A percentile compares a stretch with the other conserved stretches of the same genome.
Conservation (phyloP, 306 rosid genomes). For the Glycyrrhiza uralensis region DNA sequence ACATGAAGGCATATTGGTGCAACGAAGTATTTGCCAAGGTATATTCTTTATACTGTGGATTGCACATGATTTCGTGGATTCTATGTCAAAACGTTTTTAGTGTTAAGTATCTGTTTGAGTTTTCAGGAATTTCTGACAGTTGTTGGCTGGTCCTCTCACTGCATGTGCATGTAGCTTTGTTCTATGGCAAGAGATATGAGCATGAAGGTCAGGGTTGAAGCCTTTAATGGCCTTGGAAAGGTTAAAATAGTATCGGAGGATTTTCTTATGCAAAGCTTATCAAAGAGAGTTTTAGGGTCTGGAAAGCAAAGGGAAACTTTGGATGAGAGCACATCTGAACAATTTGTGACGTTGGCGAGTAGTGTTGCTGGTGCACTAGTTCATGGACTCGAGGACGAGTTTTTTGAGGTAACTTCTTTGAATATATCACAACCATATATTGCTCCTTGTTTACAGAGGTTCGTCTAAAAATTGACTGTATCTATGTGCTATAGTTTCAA, state of each 20-base stretch:
- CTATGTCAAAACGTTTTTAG: not conserved
- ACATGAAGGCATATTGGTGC: constrained; percentile 51
- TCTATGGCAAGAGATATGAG: constrained; percentile 87
- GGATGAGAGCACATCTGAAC: constrained; percentile 44
- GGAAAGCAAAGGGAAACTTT: constrained; percentile 42
- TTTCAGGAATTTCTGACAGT: constrained; percentile 13
- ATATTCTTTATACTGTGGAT: constrained; percentile 8
- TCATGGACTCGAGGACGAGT: constrained; percentile 97
- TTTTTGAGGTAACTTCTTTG: constrained; percentile 60
- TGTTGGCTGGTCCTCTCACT: constrained; percentile 2
- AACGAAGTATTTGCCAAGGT: constrained; percentile 77
- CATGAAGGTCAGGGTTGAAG: constrained; percentile 74
- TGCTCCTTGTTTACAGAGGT: constrained; percentile 5
- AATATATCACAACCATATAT: not conserved
- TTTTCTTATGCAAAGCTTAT: constrained; percentile 72
- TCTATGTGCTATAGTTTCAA: not conserved
- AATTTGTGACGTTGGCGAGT: constrained; percentile 41
- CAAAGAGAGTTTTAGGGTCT: constrained; percentile 58
- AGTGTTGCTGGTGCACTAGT: constrained; percentile 75
- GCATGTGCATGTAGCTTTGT: constrained; percentile 62
- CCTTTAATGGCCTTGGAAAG: constrained; percentile 58
- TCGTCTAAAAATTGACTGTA: constrained; percentile 11
- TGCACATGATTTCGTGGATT: not conserved
- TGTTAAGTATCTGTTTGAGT: constrained; percentile 10
- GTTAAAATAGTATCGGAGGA: constrained; percentile 65